Percentiles rank a stretch among this genome's conserved stretches.
These are phyloP conservation scores for Coniochaeta ligniaria DNA, from an alignment of 2,329 filamentous ascomycete genomes.

Conservation along the genomic window DNA sequence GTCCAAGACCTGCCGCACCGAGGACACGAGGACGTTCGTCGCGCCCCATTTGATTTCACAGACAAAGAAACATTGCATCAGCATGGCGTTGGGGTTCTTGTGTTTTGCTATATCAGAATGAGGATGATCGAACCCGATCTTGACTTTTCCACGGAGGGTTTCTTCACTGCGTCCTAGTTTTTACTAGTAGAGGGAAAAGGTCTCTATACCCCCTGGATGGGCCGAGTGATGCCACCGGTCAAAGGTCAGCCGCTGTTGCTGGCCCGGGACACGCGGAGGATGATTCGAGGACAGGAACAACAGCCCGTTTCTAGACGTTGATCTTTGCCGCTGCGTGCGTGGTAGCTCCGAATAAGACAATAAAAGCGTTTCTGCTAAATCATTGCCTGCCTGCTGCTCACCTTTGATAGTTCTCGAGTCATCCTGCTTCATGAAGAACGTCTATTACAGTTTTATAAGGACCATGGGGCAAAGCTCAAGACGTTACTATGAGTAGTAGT, in stretches of 20 bases:
- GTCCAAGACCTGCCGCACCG: not conserved
- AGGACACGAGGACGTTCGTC: not conserved
- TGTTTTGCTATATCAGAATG: conserved; percentile 3
- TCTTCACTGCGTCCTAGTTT: not conserved
- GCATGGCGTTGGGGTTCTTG: conserved; percentile 28
- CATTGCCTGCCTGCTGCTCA: not conserved
- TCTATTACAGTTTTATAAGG: not conserved
- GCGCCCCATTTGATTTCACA: conserved; percentile 14
- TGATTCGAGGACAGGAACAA: not conserved
- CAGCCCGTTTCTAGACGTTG: not conserved
- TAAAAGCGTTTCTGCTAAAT: not conserved
- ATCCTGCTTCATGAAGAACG: not conserved
- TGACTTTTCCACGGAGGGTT: not conserved
- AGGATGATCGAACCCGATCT: not conserved
- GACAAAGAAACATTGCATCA: conserved; percentile 18
- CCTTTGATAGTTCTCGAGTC: not conserved
- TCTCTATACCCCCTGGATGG: not conserved
- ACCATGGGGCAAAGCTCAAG: not conserved
- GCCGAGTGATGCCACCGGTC: not conserved
- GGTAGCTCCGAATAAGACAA: not conserved
- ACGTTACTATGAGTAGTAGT: not conserved
- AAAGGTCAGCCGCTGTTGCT: not conserved
- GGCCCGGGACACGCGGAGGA: not conserved
- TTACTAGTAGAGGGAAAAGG: not conserved
- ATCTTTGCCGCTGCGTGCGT: not conserved